phyloP scores from a whole-genome alignment of 176 grass and related monocot genomes.

The Oropetium thomaeum region DNA sequence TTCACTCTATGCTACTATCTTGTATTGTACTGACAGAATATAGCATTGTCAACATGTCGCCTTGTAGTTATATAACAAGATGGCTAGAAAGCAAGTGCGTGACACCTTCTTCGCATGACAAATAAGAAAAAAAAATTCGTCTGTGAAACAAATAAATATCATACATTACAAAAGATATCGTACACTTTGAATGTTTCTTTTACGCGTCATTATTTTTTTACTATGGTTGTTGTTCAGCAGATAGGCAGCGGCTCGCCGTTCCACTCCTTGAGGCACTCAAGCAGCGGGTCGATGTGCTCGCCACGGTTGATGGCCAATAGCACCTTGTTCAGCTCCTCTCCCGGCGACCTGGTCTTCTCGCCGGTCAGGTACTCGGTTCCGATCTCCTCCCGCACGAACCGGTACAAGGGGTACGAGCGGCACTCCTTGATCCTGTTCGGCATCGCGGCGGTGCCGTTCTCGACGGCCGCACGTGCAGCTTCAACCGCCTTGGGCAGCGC shows the following conservation, averaged over 20 bases:
- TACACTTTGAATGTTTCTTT: not conserved
- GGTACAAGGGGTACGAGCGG: slow-evolving; percentile 58
- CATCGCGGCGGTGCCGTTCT: slow-evolving; percentile 48
- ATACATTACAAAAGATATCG: not conserved
- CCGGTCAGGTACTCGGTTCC: slow-evolving; percentile 34
- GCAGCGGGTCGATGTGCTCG: slow-evolving; percentile 40
- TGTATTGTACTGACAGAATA: too few relatives aligned
- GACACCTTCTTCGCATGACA: not conserved
- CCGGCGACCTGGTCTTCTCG: slow-evolving; percentile 35
- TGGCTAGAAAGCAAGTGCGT: too few relatives aligned
- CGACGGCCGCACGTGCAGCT: slow-evolving; percentile 36
- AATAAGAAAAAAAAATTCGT: not conserved
- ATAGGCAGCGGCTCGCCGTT: slow-evolving; percentile 38
- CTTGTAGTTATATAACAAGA: too few relatives aligned
- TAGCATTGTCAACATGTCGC: too few relatives aligned
- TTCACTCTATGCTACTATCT: too few relatives aligned
- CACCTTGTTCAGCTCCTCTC: slow-evolving; percentile 48
- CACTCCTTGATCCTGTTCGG: slow-evolving; percentile 53
- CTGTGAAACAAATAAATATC: not conserved
- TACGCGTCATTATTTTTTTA: not conserved
- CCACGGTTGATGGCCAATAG: slow-evolving; percentile 34
- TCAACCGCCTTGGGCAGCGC: slow-evolving; percentile 55
- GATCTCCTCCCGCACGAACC: slow-evolving; percentile 51
- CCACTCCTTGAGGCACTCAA: slow-evolving; percentile 46
- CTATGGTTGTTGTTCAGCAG: not conserved